Evolutionary conservation across 208 protist genomes (phyloP).

Genomic region (Trypanosoma grayi): DNA sequence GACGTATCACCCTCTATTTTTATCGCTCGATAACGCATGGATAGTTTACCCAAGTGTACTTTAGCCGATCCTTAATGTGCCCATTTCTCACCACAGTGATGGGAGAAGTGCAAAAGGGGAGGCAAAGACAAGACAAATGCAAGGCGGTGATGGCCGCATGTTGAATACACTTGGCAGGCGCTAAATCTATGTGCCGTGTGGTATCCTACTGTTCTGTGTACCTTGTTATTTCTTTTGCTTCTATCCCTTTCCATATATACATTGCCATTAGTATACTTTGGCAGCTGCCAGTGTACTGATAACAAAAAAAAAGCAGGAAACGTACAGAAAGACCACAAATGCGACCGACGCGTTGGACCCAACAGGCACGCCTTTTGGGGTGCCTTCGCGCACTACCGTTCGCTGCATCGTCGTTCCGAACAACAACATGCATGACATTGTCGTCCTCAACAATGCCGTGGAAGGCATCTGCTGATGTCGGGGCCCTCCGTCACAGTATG

Average conservation of each 20-base stretch:
- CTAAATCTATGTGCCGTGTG: too few relatives aligned
- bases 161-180: too few relatives aligned
- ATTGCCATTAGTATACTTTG: neutral
- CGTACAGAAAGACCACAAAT: too few relatives aligned
- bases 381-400: neutral
- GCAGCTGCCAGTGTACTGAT: neutral
- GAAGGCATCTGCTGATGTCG: neutral
- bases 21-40: too few relatives aligned
- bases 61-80: too few relatives aligned
- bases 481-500: neutral
- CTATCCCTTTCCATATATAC: neutral
- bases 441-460: neutral
- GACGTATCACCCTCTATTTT: too few relatives aligned
- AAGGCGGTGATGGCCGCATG: too few relatives aligned
- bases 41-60: too few relatives aligned
- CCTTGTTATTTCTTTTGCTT: conserved; percentile 16
- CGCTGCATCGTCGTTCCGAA: neutral
- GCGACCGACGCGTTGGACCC: neutral
- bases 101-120: too few relatives aligned
- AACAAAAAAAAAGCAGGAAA: neutral
- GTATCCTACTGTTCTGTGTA: neutral
- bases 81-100: too few relatives aligned
- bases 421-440: neutral
- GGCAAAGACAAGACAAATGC: too few relatives aligned
- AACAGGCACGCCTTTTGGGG: neutral